phyloP scores from a whole-genome alignment of 257 asterid species.

The Penstemon barbatus region DNA sequence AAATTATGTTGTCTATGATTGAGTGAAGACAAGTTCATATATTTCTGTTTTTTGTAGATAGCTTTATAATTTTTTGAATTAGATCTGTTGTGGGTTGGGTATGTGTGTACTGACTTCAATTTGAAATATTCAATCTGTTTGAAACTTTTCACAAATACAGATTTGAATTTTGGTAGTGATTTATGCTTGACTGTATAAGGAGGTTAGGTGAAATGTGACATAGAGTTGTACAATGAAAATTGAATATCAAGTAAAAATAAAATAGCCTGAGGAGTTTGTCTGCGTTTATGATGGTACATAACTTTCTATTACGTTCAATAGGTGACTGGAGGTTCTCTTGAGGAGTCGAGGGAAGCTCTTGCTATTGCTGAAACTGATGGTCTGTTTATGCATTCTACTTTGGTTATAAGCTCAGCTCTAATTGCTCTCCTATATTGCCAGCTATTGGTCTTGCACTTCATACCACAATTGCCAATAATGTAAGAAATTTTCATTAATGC shows the following conservation, averaged over 20 bases:
- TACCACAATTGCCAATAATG: slow-evolving; percentile 16
- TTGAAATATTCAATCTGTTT: background rate
- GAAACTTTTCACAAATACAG: background rate
- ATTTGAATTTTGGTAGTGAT: background rate
- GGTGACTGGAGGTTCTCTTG: slow-evolving; percentile 97
- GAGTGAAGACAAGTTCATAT: too few relatives aligned
- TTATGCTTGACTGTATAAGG: background rate
- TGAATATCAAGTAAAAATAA: slow-evolving; percentile 4
- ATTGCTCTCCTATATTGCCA: slow-evolving; percentile 12
- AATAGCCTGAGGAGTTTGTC: background rate
- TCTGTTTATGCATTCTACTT: slow-evolving; percentile 32
- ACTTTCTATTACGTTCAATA: slow-evolving; percentile 27
- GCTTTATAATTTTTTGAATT: background rate
- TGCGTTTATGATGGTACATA: slow-evolving; percentile 7
- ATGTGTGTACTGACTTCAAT: slow-evolving; percentile 13
- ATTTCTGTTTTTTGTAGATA: too few relatives aligned
- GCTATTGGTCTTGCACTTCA: background rate
- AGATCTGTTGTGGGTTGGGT: background rate
- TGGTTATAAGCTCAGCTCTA: background rate
- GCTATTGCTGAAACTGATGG: slow-evolving; percentile 98
- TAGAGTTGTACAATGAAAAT: slow-evolving; percentile 8
- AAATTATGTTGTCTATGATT: too few relatives aligned
- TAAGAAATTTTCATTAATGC: slow-evolving; percentile 28
- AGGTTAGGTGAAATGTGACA: background rate
- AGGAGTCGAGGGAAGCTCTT: slow-evolving; percentile 92